phyloP scores from a whole-genome alignment of 1,284 basidiomycete species.

The Vanrija pseudolonga region DNA sequence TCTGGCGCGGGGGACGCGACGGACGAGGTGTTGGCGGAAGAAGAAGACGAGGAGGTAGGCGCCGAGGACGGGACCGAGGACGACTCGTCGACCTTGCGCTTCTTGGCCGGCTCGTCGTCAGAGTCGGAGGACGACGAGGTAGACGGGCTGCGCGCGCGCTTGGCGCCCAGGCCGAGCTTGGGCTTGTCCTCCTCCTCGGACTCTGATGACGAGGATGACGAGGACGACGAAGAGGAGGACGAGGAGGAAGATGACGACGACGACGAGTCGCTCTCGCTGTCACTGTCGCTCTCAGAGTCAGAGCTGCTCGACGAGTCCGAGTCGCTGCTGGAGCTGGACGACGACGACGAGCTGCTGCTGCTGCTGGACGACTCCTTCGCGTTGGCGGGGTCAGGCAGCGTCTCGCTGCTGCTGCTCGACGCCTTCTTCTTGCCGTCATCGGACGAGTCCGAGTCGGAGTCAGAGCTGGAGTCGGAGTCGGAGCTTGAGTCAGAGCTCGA shows the following conservation, averaged over 20 bases:
- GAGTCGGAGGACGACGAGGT: conserved; percentile 29
- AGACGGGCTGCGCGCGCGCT: conserved; percentile 20
- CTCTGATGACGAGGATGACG: conserved; percentile 26
- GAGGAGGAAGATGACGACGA: conserved; percentile 12
- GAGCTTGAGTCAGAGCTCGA: conserved; percentile 10
- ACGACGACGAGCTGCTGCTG: background rate
- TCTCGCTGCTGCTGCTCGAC: conserved; percentile 13
- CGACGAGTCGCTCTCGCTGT: conserved; percentile 13
- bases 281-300: conserved; percentile 4
- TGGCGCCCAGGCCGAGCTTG: conserved; percentile 14
- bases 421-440: conserved; percentile 54
- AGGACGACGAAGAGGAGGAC: conserved; percentile 24
- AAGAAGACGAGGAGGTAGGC: too few species aligned
- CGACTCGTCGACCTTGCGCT: conserved; percentile 27
- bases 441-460: conserved; percentile 9
- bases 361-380: background rate
- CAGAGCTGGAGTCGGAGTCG: background rate
- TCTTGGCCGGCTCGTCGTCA: conserved; percentile 36
- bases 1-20: conserved; percentile 14
- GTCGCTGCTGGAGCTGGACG: conserved; percentile 1
- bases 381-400: conserved; percentile 12
- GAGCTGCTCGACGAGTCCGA: conserved; percentile 17
- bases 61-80: conserved; percentile 30
- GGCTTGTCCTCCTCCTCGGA: conserved; percentile 18
- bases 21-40: conserved; percentile 13